Conservation (phyloP, 2,329 filamentous ascomycete genomes). For the Neofusicoccum cordaticola region DNA sequence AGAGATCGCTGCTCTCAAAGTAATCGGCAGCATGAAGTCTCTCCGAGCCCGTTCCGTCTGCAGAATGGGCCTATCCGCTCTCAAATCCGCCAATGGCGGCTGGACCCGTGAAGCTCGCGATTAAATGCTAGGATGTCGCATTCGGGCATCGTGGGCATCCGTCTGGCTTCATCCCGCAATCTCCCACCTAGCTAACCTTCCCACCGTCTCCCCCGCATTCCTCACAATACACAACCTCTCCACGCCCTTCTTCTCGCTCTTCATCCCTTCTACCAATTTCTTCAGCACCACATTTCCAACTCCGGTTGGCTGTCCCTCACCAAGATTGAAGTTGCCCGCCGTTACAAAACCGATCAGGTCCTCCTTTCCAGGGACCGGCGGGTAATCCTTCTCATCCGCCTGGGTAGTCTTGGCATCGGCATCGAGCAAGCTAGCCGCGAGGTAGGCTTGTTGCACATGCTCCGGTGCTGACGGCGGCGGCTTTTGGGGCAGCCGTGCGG, state of each 20-base stretch:
- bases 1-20: no score
- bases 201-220: slow-evolving; percentile 74
- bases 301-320: slow-evolving; percentile 70
- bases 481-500: slow-evolving; percentile 22
- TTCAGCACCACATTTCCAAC: slow-evolving; percentile 67
- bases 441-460: slow-evolving; percentile 49
- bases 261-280: slow-evolving; percentile 53
- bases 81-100: no score
- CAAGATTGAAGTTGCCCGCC: slow-evolving; percentile 77
- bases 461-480: slow-evolving; percentile 37
- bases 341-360: slow-evolving; percentile 91
- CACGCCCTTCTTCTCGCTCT: slow-evolving; percentile 25
- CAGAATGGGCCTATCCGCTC: no score
- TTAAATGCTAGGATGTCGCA: no score
- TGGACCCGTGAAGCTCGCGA: no score
- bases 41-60: no score
- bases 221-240: slow-evolving; percentile 71
- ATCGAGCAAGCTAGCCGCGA: slow-evolving; percentile 45
- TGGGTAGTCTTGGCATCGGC: slow-evolving; percentile 23
- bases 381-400: slow-evolving; percentile 48
- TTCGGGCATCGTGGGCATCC: no score
- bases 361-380: slow-evolving; percentile 66
- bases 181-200: slow-evolving; percentile 78
- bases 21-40: no score
- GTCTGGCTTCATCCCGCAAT: background rate